Conservation (phyloP, 2,329 filamentous ascomycete species). For the Xylaria sp. region DNA sequence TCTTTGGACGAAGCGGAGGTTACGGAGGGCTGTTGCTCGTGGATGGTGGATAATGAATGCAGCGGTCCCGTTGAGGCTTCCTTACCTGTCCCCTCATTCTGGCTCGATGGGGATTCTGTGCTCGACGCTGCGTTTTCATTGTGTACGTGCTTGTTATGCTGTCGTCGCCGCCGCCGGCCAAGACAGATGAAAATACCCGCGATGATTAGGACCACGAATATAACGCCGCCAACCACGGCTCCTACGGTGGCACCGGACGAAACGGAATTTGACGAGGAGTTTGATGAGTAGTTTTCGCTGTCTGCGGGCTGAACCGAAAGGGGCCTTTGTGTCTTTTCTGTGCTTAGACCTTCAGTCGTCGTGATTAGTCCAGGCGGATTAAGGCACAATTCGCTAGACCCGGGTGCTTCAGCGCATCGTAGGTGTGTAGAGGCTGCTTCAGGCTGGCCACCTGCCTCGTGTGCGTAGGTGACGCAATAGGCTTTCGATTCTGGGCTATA, state of each 20-base stretch:
- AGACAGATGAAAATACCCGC: constrained; percentile 5
- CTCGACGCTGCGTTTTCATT: background rate
- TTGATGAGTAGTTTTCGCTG: background rate
- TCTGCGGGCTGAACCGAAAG: background rate
- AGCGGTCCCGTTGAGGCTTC: constrained; percentile 3
- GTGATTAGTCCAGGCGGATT: constrained; percentile 44
- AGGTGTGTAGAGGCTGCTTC: constrained; percentile 44
- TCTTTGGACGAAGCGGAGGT: constrained; percentile 17
- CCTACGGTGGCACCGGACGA: constrained; percentile 26
- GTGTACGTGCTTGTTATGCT: background rate
- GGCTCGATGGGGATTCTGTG: background rate
- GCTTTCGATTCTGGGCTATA: constrained; percentile 40
- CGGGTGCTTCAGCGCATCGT: constrained; percentile 41
- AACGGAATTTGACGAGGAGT: constrained; percentile 9
- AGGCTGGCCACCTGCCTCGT: constrained; percentile 38
- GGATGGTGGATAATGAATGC: constrained; percentile 42
- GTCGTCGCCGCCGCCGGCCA: constrained; percentile 12
- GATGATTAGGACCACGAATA: constrained; percentile 7
- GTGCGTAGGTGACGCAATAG: constrained; percentile 46
- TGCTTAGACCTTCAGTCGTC: constrained; percentile 11
- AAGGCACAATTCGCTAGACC: constrained; percentile 46
- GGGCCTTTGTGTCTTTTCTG: background rate
- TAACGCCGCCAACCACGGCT: constrained; percentile 18
- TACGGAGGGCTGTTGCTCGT: constrained; percentile 36
- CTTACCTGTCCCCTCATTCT: constrained; percentile 20